Conservation (phyloP, 1,139 yeast genomes). For the Hansenula sp. region DNA sequence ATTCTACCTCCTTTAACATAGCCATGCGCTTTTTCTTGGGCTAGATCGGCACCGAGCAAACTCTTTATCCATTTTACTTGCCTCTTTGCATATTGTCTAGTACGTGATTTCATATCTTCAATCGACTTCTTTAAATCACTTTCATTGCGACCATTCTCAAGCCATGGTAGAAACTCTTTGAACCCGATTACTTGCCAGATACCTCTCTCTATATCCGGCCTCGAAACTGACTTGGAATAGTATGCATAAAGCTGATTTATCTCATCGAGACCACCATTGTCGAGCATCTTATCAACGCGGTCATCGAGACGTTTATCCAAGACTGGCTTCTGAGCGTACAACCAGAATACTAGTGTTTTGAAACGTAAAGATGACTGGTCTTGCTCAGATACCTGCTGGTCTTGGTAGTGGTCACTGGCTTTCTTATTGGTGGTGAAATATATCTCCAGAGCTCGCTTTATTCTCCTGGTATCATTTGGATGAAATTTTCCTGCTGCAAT, state of each 20-base stretch:
- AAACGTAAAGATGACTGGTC: conserved; percentile 51
- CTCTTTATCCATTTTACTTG: conserved; percentile 94
- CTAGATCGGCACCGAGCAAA: conserved; percentile 59
- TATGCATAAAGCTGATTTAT: conserved; percentile 51
- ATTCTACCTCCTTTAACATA: conserved; percentile 59
- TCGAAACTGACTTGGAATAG: conserved; percentile 30
- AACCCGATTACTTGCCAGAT: conserved; percentile 96
- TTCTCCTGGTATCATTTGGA: conserved; percentile 81
- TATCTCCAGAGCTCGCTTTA: conserved; percentile 79
- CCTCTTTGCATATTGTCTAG: conserved; percentile 81
- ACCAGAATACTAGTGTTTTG: conserved; percentile 77
- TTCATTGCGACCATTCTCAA: conserved; percentile 30
- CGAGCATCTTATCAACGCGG: conserved; percentile 83
- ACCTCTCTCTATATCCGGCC: conserved; percentile 63
- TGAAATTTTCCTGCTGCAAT: conserved; percentile 77
- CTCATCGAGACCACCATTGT: conserved; percentile 65
- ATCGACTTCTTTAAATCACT: conserved; percentile 39
- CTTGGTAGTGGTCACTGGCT: conserved; percentile 68
- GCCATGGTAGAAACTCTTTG: conserved; percentile 86
- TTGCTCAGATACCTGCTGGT: conserved; percentile 47
- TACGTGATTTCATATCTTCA: conserved; percentile 75
- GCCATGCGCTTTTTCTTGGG: conserved; percentile 43
- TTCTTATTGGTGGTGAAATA: conserved; percentile 60
- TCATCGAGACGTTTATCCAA: conserved; percentile 64
- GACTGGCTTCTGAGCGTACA: conserved; percentile 62